These are phyloP conservation scores for Botrytis byssoidea DNA, from an alignment of 2,329 filamentous ascomycete species.

Conservation along the genomic window DNA sequence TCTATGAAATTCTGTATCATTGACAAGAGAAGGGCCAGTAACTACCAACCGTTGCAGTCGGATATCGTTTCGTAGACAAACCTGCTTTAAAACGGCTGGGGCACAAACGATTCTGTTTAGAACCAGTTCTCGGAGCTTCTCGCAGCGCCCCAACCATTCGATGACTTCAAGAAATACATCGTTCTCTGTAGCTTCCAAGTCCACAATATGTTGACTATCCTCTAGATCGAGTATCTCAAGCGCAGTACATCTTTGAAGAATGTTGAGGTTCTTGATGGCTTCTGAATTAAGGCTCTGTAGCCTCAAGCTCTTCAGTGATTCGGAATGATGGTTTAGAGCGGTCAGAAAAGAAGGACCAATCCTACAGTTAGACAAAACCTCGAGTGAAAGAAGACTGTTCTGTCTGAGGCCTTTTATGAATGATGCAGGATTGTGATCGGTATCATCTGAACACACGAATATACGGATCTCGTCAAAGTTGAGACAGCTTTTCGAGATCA, in stretches of 20 bases:
- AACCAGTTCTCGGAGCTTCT: constrained; percentile 48
- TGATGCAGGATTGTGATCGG: constrained; percentile 55
- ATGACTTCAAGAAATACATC: constrained; percentile 52
- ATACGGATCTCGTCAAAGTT: constrained; percentile 60
- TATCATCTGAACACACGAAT: constrained; percentile 42
- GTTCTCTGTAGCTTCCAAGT: constrained; percentile 52
- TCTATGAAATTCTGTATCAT: constrained; percentile 52
- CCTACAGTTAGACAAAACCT: constrained; percentile 55
- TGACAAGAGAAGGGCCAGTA: constrained; percentile 48
- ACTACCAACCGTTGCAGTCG: constrained; percentile 50
- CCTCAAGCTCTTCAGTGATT: constrained; percentile 54
- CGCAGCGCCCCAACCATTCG: constrained; percentile 55
- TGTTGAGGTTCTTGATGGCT: constrained; percentile 48
- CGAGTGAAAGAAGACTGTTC: constrained; percentile 58
- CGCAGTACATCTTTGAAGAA: constrained; percentile 49
- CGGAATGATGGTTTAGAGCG: constrained; percentile 51
- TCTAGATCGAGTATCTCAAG: constrained; percentile 49
- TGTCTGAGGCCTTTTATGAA: constrained; percentile 57
- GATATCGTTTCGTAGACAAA: constrained; percentile 48
- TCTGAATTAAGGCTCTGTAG: constrained; percentile 49
- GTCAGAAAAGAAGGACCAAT: constrained; percentile 55
- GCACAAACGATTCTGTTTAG: constrained; percentile 53
- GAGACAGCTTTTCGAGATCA: constrained; percentile 58
- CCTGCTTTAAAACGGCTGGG: constrained; percentile 50
- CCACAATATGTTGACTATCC: constrained; percentile 44